phyloP scores from a whole-genome alignment of 257 asterid genomes.

The Pogostemon cablin region DNA sequence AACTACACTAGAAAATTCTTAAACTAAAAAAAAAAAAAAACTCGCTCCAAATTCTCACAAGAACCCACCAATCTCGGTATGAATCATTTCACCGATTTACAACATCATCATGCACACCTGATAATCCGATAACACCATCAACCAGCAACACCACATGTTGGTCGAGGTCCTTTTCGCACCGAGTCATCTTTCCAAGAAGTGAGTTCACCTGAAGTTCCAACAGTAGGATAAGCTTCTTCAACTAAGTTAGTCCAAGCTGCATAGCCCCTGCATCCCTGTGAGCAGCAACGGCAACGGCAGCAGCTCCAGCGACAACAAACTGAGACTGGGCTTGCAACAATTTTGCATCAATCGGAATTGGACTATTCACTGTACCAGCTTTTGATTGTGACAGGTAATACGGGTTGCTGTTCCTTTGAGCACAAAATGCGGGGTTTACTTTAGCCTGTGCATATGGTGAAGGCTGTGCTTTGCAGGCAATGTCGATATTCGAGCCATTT shows the following conservation, averaged over 20 bases:
- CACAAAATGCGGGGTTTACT: slow-evolving; percentile 34
- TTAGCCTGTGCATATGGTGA: slow-evolving; percentile 39
- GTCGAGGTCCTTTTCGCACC: slow-evolving; percentile 18
- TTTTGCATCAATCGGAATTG: slow-evolving; percentile 60
- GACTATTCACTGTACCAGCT: slow-evolving; percentile 46
- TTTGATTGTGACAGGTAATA: slow-evolving; percentile 57
- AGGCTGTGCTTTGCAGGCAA: slow-evolving; percentile 36
- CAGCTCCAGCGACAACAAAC: slow-evolving; percentile 62
- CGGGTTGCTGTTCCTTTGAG: slow-evolving; percentile 53
- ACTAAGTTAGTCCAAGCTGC: slow-evolving; percentile 59
- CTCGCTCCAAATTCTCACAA: slow-evolving; percentile 2
- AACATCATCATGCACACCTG: slow-evolving; percentile 12
- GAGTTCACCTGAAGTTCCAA: slow-evolving; percentile 5
- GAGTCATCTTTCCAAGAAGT: slow-evolving; percentile 8
- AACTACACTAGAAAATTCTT: slow-evolving; percentile 18
- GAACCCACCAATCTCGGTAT: slow-evolving; percentile 14
- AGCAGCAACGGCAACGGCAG: slow-evolving; percentile 51
- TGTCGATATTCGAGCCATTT: slow-evolving; percentile 32
- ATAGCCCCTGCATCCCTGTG: slow-evolving; percentile 66
- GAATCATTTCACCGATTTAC: slow-evolving; percentile 9
- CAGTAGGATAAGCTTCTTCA: not conserved
- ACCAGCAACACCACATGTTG: slow-evolving; percentile 22
- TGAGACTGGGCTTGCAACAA: slow-evolving; percentile 72
- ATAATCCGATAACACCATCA: slow-evolving; percentile 19
- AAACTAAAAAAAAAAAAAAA: slow-evolving; percentile 19